Evolutionary conservation across 75 land plant genomes (phyloP).

Genomic region (Ceratopteris richardii): DNA sequence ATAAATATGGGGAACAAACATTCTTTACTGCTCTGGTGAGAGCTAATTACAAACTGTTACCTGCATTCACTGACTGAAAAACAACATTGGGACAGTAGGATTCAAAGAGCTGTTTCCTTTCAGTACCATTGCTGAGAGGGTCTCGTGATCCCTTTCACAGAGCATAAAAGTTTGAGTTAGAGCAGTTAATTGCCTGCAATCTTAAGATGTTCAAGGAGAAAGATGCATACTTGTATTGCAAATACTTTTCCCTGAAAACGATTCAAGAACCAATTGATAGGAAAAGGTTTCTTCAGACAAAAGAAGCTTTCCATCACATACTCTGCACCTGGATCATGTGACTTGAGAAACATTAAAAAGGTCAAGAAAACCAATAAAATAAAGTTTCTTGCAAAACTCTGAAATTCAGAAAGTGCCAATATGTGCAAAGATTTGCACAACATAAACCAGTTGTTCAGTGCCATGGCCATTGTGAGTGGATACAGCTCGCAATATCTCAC

Average conservation of each 20-base stretch:
- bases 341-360: constrained; percentile 21
- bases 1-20: no score
- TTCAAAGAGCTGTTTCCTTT: constrained; percentile 38
- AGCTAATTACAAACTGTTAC: no score
- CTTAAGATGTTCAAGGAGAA: no score
- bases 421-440: neutral
- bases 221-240: constrained; percentile 55
- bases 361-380: constrained; percentile 22
- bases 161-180: no score
- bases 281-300: constrained; percentile 54
- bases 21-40: no score
- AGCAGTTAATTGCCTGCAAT: no score
- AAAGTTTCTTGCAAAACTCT: no score
- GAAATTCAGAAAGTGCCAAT: no score
- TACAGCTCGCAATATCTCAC: constrained; percentile 78
- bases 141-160: constrained; percentile 62
- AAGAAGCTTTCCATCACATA: constrained; percentile 66
- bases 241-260: constrained; percentile 47
- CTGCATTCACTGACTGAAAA: constrained; percentile 67
- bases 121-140: constrained; percentile 50
- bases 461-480: constrained; percentile 25
- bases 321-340: constrained; percentile 73
- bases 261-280: constrained; percentile 73
- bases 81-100: constrained; percentile 46
- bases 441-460: neutral